Evolutionary conservation across 2,329 filamentous ascomycete species (phyloP).

Genomic region (Capronia americana): DNA sequence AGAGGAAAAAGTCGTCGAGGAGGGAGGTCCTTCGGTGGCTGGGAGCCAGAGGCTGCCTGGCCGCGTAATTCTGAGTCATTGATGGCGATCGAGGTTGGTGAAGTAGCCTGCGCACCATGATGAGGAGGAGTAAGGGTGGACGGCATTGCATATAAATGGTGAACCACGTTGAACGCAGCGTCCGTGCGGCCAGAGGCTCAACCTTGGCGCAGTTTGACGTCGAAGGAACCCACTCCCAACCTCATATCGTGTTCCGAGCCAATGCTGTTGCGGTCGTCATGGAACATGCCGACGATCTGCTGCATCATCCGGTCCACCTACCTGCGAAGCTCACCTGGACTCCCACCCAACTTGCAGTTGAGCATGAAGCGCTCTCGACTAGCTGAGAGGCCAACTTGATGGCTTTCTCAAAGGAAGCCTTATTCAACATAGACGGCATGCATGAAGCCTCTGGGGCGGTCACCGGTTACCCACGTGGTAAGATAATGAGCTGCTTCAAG

Average conservation of each 20-base stretch:
- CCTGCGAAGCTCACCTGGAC: not conserved
- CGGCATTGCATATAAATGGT: not conserved
- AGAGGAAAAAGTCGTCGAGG: not conserved
- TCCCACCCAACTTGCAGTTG: not conserved
- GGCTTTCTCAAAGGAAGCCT: not conserved
- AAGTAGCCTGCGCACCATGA: not conserved
- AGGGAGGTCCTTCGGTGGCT: not conserved
- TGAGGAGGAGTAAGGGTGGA: not conserved
- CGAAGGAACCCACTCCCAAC: not conserved
- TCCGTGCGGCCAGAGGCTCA: not conserved
- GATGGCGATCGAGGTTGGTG: not conserved
- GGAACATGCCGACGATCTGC: not conserved
- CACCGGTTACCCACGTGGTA: not conserved
- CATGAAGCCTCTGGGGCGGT: not conserved
- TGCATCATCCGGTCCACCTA: not conserved
- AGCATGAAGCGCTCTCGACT: not conserved
- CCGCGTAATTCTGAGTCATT: not conserved
- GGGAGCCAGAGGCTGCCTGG: not conserved
- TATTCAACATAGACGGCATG: not conserved
- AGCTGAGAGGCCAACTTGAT: not conserved
- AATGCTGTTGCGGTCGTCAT: not conserved
- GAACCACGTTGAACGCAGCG: not conserved
- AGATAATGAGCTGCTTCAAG: not conserved
- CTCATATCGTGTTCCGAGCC: not conserved
- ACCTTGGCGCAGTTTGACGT: not conserved